phyloP scores from a whole-genome alignment of 352 stramenopile genomes.

The Globisporangium spiculum region DNA sequence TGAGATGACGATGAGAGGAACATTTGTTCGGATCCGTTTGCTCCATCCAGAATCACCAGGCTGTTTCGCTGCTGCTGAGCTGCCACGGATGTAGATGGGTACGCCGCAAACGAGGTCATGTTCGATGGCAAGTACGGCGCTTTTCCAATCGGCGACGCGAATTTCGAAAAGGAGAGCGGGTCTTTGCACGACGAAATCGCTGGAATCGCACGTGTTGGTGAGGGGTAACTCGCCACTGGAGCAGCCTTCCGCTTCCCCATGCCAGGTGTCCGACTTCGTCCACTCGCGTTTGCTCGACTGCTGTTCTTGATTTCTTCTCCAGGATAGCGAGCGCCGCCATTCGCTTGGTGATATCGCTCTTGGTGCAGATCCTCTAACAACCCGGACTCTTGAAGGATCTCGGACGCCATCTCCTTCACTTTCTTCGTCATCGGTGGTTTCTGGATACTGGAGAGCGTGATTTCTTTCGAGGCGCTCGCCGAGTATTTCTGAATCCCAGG shows the following conservation, averaged over 20 bases:
- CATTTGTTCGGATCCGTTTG: conserved; percentile 6
- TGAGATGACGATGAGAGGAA: conserved; percentile 6
- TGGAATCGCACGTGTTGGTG: conserved; percentile 8
- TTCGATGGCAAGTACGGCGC: conserved; percentile 35
- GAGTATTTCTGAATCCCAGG: conserved; percentile 69
- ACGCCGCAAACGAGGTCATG: conserved; percentile 21
- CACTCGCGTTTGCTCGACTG: conserved; percentile 4
- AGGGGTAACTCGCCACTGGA: conserved; percentile 5
- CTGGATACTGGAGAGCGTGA: conserved; percentile 52
- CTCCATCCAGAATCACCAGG: conserved; percentile 45
- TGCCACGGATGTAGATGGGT: conserved; percentile 13
- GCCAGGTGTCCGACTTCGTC: conserved; percentile 9
- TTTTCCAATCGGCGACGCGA: conserved; percentile 44
- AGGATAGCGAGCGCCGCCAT: conserved; percentile 9
- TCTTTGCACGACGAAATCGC: conserved; percentile 17
- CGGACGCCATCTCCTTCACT: conserved; percentile 37
- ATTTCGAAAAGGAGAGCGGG: conserved; percentile 41
- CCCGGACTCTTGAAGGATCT: conserved; percentile 42
- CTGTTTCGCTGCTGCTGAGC: conserved; percentile 27
- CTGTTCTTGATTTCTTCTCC: conserved; percentile 13
- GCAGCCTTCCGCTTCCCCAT: conserved; percentile 30
- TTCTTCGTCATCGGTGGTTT: conserved; percentile 25
- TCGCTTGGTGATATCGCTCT: conserved; percentile 18
- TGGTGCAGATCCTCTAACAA: conserved; percentile 33
- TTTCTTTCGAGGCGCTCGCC: conserved; percentile 48